Base-by-base conservation (phyloP, 768 basidiomycete species). In the Omphalotus guepiniiformis region DNA sequence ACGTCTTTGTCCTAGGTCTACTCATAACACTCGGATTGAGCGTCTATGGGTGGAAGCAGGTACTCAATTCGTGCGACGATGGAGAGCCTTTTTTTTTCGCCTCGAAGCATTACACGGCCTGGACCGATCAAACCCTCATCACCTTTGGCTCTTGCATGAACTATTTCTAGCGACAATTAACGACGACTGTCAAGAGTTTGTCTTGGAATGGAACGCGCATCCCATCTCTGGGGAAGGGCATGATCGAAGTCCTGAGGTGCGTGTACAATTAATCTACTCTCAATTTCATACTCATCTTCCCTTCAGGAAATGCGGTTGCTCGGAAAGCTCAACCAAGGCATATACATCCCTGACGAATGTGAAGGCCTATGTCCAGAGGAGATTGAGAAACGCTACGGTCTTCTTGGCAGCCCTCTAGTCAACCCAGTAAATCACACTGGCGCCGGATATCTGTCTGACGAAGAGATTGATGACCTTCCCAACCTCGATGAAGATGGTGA, bases 21-120 rank as follows among this genome's bases (percentile, higher is more conserved):
- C 70, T 0, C 52, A 55, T 4, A 79, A 78, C 45, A 68, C 68
- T 0, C 55, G 63, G 0, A 76, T 76, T 49, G 75, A 78, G 51
- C 42, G 61, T 0, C 56, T 76, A 0, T 76, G 74, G 74, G 63
- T 72, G 12, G 73, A 76, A 40, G 60, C 72, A 30, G 69, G 71
- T 0, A 32, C 47, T 0, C 63, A 70, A 7, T 76, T 77, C 62
- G 65, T 55, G 0, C 55, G 60, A 3, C 34, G 21, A 11, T 78
- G 76, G 76, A 30, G 61, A 1, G 70, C 65, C 0, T 75, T 76
- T 49, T 78, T 78, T 34, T 53, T 38, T 0, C 53, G 57, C 0
- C 59, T 76, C 0, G 72, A 73, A 36, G 9, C 46, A 0, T 39
- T 61, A 1, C 72, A 76, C 49, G 12, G 36, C 2, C 63, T 78